phyloP scores from a whole-genome alignment of 73 alveolate species.

The Blepharisma stoltei region DNA sequence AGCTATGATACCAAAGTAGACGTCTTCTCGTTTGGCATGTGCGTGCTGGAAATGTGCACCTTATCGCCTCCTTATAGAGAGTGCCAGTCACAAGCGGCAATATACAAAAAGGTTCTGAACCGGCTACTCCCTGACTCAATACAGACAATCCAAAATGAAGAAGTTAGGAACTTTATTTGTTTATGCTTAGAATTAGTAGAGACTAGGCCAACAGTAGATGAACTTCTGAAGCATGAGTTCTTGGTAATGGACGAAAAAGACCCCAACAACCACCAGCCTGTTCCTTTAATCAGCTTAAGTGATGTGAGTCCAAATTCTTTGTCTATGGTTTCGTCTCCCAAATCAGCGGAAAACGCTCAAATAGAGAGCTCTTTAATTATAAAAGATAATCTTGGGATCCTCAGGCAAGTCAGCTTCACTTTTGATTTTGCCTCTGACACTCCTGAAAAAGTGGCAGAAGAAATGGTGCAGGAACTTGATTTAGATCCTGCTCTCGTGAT shows the following conservation, averaged over 20 bases:
- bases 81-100: conserved; percentile 36
- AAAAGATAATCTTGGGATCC: neutral
- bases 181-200: neutral
- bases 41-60: conserved; percentile 81
- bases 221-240: conserved; percentile 12
- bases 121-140: neutral
- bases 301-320: neutral
- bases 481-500: neutral
- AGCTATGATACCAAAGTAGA: conserved; percentile 80
- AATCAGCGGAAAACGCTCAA: neutral
- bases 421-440: neutral
- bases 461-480: neutral
- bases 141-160: neutral
- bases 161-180: neutral
- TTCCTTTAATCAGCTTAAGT: neutral
- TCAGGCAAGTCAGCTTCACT: neutral
- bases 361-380: neutral
- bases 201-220: conserved; percentile 2
- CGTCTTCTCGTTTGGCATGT: conserved; percentile 84
- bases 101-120: neutral
- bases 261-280: neutral
- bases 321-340: no score
- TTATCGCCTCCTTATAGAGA: conserved; percentile 78
- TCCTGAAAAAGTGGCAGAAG: conserved; percentile 23
- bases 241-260: neutral